Conservation (phyloP, 2,329 filamentous ascomycete species). For the Verticillium longisporum region DNA sequence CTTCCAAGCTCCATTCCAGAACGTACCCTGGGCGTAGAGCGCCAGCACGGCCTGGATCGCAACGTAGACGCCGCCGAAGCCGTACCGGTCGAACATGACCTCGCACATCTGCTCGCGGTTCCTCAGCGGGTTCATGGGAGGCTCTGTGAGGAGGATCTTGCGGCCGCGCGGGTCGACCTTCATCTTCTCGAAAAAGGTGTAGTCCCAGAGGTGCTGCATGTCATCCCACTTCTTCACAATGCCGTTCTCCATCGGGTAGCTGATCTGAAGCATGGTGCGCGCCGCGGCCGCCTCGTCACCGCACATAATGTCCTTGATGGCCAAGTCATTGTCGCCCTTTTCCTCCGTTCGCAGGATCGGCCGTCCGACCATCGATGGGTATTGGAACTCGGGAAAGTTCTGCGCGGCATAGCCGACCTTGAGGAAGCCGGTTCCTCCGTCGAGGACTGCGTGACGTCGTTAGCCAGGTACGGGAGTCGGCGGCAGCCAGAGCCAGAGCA, state of each 20-base stretch:
- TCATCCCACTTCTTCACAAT: slow-evolving; percentile 99
- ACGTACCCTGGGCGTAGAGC: slow-evolving; percentile 85
- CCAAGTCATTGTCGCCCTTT: slow-evolving; percentile 53
- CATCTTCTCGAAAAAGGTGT: slow-evolving; percentile 97
- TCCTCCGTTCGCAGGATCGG: slow-evolving; percentile 97
- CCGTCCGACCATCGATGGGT: slow-evolving; percentile 94
- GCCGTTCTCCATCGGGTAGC: slow-evolving; percentile 99
- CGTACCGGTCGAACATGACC: slow-evolving; percentile 98
- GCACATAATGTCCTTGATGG: slow-evolving; percentile 98
- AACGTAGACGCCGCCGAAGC: slow-evolving; percentile 94
- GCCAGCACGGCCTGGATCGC: slow-evolving; percentile 96
- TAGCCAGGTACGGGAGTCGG: neutral
- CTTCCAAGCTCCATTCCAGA: neutral
- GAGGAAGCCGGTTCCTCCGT: slow-evolving; percentile 98
- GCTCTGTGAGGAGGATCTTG: slow-evolving; percentile 96
- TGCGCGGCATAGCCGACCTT: slow-evolving; percentile 99
- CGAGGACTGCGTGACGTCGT: slow-evolving; percentile 64
- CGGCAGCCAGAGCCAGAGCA: slow-evolving; percentile 3
- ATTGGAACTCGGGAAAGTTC: slow-evolving; percentile 99
- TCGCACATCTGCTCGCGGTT: slow-evolving; percentile 98
- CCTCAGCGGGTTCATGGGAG: slow-evolving; percentile 93
- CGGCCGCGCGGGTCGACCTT: slow-evolving; percentile 81
- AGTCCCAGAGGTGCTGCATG: slow-evolving; percentile 99
- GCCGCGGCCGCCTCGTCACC: slow-evolving; percentile 95
- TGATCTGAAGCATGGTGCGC: slow-evolving; percentile 95